Evolutionary conservation across 2,329 filamentous ascomycete species (phyloP), one percentile per base, ranked within the genome.

Genomic region (Arthrinium phaeospermum): DNA sequence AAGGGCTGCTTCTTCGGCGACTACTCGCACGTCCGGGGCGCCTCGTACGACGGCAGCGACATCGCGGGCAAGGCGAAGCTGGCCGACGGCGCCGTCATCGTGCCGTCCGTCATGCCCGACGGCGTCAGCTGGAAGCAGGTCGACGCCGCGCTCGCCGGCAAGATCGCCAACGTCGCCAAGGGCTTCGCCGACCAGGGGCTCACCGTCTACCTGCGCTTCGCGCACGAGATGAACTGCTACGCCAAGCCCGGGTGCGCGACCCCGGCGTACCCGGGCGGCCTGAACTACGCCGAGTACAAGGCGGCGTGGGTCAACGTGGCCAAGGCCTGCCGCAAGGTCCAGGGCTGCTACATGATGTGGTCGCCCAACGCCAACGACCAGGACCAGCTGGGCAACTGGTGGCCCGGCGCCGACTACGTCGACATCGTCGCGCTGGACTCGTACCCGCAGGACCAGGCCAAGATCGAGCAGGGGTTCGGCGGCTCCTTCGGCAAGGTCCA

Each of bases 91-190:
- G 76, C 77, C 7, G 74, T 77, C 13, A 71, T 79, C 64, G 70
- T 77, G 19, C 75, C 77, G n/a, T 74, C 76, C 61, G 72, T 78
- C 57, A 76, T 78, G 75, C 77, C 77, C 41, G 74, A 72, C 24
- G 75, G 74, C 34, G 68, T 76, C 8, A 72, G 41, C 6, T 73
- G 74, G 67, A 71, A 70, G 24, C 70, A 76, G 22, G 71, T 75
- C 57, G 71, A 68, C 30, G 44, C 70, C 16, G 51, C 41, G n/a
- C 70, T 75, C 5, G 73, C 74, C 0, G 64, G 67, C 2, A 37
- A 72, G 47, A 75, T 76, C 16, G 75, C 73, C 1, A 69, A 64
- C 16, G 74, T 72, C 7, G 70, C 75, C 16, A 67, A 72, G 16
- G 37, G 70, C 24, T 75, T 75, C 71, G 74, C 70, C 51, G 64